A percentile compares a stretch with the other conserved stretches of the same genome.
Evolutionary conservation across 1,139 yeast species (phyloP).

Genomic region (Hanseniaspora sp.): DNA sequence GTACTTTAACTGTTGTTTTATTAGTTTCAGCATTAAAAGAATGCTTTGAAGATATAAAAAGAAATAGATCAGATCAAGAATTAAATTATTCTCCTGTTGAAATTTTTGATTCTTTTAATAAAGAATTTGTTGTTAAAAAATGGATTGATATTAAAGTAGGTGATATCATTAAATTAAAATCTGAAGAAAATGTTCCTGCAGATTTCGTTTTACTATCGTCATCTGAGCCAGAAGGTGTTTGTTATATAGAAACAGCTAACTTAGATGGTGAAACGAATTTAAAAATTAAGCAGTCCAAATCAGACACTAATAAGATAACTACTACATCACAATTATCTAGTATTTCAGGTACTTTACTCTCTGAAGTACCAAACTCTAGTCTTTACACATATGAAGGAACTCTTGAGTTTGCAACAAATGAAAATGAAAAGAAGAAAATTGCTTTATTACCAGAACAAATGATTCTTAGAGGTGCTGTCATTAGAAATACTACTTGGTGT

Average conservation of each 20-base stretch:
- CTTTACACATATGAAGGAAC: constrained; percentile 93
- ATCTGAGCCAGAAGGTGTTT: constrained; percentile 95
- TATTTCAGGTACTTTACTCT: constrained; percentile 48
- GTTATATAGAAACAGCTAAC: constrained; percentile 95
- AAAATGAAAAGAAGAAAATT: constrained; percentile 37
- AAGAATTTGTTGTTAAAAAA: constrained; percentile 51
- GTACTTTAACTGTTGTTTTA: constrained; percentile 74
- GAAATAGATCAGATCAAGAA: constrained; percentile 81
- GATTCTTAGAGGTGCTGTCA: constrained; percentile 85
- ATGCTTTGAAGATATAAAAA: constrained; percentile 76
- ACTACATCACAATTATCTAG: constrained; percentile 52
- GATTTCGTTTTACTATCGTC: constrained; percentile 76
- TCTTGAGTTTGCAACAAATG: constrained; percentile 36
- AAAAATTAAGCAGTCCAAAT: constrained; percentile 79
- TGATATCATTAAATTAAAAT: constrained; percentile 71
- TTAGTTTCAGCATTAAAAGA: constrained; percentile 89
- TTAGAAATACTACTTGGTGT: constrained; percentile 90
- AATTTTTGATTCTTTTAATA: constrained; percentile 51
- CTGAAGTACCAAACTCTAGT: constrained; percentile 92
- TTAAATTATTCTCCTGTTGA: constrained; percentile 67
- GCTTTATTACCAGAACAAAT: constrained; percentile 86
- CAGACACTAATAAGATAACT: constrained; percentile 65
- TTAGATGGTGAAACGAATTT: constrained; percentile 95
- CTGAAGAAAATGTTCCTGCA: constrained; percentile 92
- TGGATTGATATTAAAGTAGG: constrained; percentile 92